These are phyloP conservation scores for Nakazawaea holstii DNA, from an alignment of 805 yeast genomes.

Conservation along the genomic window DNA sequence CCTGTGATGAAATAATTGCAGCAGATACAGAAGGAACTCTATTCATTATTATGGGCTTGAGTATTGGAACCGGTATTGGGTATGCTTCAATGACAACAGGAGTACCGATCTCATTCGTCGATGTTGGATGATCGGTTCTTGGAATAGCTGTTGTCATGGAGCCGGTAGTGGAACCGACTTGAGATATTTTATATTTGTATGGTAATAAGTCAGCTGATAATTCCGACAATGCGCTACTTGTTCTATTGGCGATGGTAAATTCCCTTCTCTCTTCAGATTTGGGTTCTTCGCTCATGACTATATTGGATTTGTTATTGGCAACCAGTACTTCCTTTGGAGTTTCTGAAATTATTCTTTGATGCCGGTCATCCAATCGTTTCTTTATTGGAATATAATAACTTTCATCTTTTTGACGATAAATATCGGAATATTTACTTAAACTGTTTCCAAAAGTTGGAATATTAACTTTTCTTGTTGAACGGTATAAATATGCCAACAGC, in stretches of 20 bases:
- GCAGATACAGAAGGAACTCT: constrained; percentile 12
- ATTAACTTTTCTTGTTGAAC: constrained; percentile 47
- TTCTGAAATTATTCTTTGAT: constrained; percentile 12
- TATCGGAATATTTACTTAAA: constrained; percentile 26
- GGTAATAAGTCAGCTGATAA: constrained; percentile 8
- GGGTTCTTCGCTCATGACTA: no score
- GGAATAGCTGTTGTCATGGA: background rate
- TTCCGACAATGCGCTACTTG: constrained; percentile 4
- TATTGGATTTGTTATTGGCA: background rate
- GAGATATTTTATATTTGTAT: constrained; percentile 9
- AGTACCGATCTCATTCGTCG: background rate
- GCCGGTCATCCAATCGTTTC: constrained; percentile 19
- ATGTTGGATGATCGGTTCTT: background rate
- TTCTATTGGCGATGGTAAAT: constrained; percentile 1
- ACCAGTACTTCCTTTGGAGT: background rate
- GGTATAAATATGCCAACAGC: constrained; percentile 51
- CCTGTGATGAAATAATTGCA: constrained; percentile 7
- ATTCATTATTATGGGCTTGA: constrained; percentile 9
- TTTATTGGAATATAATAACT: constrained; percentile 27
- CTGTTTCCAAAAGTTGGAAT: constrained; percentile 28
- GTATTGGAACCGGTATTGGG: constrained; percentile 4
- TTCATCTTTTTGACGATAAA: constrained; percentile 24
- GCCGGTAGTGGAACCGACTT: background rate
- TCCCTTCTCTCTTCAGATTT: constrained; percentile 1
- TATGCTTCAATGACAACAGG: background rate